These are phyloP conservation scores for Polytrichum commune DNA, from an alignment of 225 moss, liverwort and hornwort genomes.

Conservation along the genomic window DNA sequence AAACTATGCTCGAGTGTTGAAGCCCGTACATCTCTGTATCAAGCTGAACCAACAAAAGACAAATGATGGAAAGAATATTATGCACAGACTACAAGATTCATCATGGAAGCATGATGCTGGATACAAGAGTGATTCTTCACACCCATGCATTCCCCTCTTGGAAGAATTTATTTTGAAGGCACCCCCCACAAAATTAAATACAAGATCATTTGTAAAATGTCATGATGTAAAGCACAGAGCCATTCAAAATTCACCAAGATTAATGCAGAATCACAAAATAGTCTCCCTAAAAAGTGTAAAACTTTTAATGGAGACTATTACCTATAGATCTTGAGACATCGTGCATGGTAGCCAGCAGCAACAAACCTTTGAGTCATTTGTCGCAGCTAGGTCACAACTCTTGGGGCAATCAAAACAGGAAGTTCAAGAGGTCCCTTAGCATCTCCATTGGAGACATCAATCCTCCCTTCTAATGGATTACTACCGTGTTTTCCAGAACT, in stretches of 20 bases:
- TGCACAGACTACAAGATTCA: too few relatives aligned
- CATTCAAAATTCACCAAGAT: not conserved
- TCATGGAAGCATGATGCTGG: too few relatives aligned
- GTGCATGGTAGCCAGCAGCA: constrained; percentile 71
- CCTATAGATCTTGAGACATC: constrained; percentile 85
- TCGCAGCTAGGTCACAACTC: constrained; percentile 72
- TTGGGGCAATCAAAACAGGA: constrained; percentile 68
- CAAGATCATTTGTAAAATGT: too few relatives aligned
- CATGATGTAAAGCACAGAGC: not conserved
- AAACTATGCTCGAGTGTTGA: constrained; percentile 73
- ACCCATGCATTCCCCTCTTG: too few relatives aligned
- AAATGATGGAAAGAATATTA: not conserved
- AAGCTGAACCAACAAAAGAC: constrained; percentile 8
- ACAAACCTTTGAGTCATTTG: constrained; percentile 88
- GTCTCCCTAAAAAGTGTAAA: too few relatives aligned
- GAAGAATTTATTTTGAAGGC: too few relatives aligned
- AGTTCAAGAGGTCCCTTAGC: constrained; percentile 41
- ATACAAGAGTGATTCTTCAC: too few relatives aligned
- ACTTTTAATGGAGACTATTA: constrained; percentile 4
- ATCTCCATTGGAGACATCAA: constrained; percentile 45
- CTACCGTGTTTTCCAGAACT: constrained; percentile 47
- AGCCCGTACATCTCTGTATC: constrained; percentile 66
- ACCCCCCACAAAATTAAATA: too few relatives aligned
- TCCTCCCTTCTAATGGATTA: constrained; percentile 37
- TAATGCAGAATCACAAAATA: too few relatives aligned